Percentiles rank a stretch among this genome's conserved stretches.
Conservation (phyloP, 495 filamentous ascomycete species). For the Penicillium riverlandense region DNA sequence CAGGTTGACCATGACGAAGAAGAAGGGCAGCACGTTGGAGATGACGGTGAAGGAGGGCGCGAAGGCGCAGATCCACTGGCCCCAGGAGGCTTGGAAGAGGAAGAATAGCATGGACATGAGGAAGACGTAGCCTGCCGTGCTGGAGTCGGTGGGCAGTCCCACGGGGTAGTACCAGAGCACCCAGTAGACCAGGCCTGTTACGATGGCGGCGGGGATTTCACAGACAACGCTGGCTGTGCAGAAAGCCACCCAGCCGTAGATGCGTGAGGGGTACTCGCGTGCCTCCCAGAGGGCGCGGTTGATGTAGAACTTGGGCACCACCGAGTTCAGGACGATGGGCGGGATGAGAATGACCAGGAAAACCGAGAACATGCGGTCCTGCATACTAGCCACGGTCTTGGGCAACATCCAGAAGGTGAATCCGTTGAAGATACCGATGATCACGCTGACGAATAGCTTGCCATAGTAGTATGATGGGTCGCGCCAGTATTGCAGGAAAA, state of each 20-base stretch:
- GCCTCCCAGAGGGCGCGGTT: conserved; percentile 71
- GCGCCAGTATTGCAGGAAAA: conserved; percentile 67
- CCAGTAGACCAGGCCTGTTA: conserved; percentile 62
- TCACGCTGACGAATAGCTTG: conserved; percentile 63
- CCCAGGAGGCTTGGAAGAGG: conserved; percentile 71
- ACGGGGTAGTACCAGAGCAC: conserved; percentile 73
- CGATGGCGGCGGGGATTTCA: conserved; percentile 67
- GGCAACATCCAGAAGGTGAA: conserved; percentile 81
- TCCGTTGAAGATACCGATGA: conserved; percentile 69
- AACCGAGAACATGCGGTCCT: conserved; percentile 71
- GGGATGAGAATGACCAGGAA: conserved; percentile 73
- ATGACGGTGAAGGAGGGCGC: conserved; percentile 77
- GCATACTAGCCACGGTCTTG: conserved; percentile 59
- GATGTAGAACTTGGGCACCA: conserved; percentile 79
- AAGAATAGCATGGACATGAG: conserved; percentile 78
- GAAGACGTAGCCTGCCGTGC: conserved; percentile 72
- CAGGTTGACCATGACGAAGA: conserved; percentile 66
- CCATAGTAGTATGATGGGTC: conserved; percentile 66
- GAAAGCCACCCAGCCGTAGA: conserved; percentile 83
- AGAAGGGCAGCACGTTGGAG: conserved; percentile 55
- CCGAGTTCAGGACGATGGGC: conserved; percentile 62
- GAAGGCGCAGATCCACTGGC: conserved; percentile 80
- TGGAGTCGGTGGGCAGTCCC: conserved; percentile 57
- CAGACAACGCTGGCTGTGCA: conserved; percentile 65
- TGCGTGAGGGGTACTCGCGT: conserved; percentile 66